These are phyloP conservation scores for Botrytis galanthina DNA, from an alignment of 2,329 filamentous ascomycete genomes.

Conservation along the genomic window DNA sequence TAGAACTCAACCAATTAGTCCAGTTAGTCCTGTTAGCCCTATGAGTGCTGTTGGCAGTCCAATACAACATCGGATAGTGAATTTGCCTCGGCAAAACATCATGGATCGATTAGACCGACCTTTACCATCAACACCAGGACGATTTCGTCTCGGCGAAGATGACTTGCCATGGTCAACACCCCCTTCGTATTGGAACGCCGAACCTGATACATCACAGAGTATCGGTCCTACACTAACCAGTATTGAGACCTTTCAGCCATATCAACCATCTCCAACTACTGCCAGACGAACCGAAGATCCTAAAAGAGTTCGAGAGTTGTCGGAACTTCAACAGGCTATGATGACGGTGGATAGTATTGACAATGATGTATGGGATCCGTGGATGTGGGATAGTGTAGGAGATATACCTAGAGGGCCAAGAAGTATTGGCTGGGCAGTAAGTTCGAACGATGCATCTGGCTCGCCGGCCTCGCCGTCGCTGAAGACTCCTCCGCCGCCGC, in stretches of 20 bases:
- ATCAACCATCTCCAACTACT: conserved; percentile 13
- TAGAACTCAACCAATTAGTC: conserved; percentile 24
- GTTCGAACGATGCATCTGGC: conserved; percentile 26
- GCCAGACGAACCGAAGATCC: conserved; percentile 33
- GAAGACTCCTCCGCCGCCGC: conserved; percentile 24
- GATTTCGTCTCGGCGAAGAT: conserved; percentile 38
- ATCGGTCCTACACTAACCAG: neutral
- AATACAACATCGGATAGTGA: conserved; percentile 22
- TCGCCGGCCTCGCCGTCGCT: conserved; percentile 3
- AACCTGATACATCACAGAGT: conserved; percentile 16
- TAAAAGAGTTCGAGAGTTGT: conserved; percentile 33
- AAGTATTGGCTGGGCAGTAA: conserved; percentile 37
- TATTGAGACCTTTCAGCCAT: neutral
- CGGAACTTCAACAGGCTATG: conserved; percentile 37
- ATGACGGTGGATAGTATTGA: conserved; percentile 38
- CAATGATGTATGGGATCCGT: conserved; percentile 34
- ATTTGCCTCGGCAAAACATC: conserved; percentile 14
- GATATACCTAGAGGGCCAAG: conserved; percentile 32
- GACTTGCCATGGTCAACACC: conserved; percentile 38
- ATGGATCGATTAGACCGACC: conserved; percentile 22
- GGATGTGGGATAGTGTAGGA: conserved; percentile 32
- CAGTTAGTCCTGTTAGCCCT: conserved; percentile 27
- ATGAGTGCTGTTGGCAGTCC: conserved; percentile 24
- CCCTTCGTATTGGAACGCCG: conserved; percentile 31
- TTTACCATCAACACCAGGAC: conserved; percentile 35